These are phyloP conservation scores for Diplodia scrobiculata DNA, from an alignment of 2,329 filamentous ascomycete species.

Conservation along the genomic window DNA sequence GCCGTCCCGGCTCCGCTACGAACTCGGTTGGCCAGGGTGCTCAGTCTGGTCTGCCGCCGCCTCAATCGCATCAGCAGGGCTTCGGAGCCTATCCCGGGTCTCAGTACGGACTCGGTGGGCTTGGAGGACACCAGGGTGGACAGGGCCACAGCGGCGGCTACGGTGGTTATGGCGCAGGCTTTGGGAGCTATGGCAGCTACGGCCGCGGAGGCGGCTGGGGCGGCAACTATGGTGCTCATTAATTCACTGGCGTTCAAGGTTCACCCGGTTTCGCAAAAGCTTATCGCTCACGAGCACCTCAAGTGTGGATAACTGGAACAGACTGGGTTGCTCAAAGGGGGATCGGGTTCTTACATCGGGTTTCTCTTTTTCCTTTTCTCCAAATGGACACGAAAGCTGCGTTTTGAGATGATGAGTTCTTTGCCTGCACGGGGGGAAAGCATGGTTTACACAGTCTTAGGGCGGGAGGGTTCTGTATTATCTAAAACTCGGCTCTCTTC, in stretches of 20 bases:
- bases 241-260: constrained; percentile 28
- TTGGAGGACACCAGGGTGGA: constrained; percentile 52
- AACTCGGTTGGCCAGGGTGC: constrained; percentile 56
- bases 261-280: constrained; percentile 29
- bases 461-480: constrained; percentile 30
- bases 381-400: constrained; percentile 28
- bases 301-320: constrained; percentile 29
- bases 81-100: constrained; percentile 60
- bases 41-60: constrained; percentile 57
- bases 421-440: constrained; percentile 6
- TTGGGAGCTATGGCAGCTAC: constrained; percentile 47
- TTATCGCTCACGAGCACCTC: constrained; percentile 22
- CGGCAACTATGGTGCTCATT: constrained; percentile 48
- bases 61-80: constrained; percentile 60
- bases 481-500: constrained; percentile 29
- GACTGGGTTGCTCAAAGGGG: constrained; percentile 21
- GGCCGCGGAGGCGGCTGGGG: constrained; percentile 54
- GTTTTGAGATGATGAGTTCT: constrained; percentile 27
- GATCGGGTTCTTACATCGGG: constrained; percentile 22
- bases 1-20: constrained; percentile 64
- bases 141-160: constrained; percentile 50
- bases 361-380: constrained; percentile 21
- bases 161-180: constrained; percentile 48
- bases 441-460: constrained; percentile 14
- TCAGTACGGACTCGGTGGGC: constrained; percentile 57